A percentile compares a stretch with the other conserved stretches of the same genome.
Conservation (phyloP, 2,329 filamentous ascomycete genomes). For the Botrytis tulipae region DNA sequence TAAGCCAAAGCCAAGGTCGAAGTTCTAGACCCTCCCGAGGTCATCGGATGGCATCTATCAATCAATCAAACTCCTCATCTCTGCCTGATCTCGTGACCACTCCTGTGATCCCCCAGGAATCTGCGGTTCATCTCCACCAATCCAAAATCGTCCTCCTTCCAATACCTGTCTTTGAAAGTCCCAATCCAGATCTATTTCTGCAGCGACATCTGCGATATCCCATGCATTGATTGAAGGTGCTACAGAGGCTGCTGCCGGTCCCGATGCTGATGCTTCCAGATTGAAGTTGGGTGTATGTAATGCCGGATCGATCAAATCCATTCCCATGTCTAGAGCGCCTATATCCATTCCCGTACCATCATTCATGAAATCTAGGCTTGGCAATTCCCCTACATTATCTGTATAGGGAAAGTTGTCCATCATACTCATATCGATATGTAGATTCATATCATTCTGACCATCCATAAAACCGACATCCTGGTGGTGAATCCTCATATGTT, state of each 20-base stretch:
- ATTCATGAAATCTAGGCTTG: constrained; percentile 12
- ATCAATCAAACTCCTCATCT: constrained; percentile 37
- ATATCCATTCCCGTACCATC: not conserved
- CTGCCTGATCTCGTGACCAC: constrained; percentile 26
- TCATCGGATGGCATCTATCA: not conserved
- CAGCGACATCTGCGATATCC: not conserved
- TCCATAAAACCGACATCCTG: constrained; percentile 16
- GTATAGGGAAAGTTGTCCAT: not conserved
- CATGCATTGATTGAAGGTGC: constrained; percentile 7
- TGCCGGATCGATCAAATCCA: constrained; percentile 16
- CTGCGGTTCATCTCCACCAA: constrained; percentile 27
- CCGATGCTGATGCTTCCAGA: not conserved
- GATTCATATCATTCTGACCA: not conserved
- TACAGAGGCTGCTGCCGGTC: not conserved
- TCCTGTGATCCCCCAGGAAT: constrained; percentile 2
- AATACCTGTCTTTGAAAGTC: constrained; percentile 31
- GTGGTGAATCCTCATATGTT: constrained; percentile 52
- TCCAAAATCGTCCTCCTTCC: constrained; percentile 34
- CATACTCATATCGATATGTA: not conserved
- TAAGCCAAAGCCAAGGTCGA: not conserved
- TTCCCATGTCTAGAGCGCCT: not conserved
- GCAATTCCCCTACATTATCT: constrained; percentile 1
- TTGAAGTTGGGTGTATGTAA: constrained; percentile 9
- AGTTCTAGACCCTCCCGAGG: not conserved
- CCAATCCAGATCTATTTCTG: constrained; percentile 32